Evolutionary conservation across 495 filamentous ascomycete species (phyloP).

Genomic region (Neurospora sp.): DNA sequence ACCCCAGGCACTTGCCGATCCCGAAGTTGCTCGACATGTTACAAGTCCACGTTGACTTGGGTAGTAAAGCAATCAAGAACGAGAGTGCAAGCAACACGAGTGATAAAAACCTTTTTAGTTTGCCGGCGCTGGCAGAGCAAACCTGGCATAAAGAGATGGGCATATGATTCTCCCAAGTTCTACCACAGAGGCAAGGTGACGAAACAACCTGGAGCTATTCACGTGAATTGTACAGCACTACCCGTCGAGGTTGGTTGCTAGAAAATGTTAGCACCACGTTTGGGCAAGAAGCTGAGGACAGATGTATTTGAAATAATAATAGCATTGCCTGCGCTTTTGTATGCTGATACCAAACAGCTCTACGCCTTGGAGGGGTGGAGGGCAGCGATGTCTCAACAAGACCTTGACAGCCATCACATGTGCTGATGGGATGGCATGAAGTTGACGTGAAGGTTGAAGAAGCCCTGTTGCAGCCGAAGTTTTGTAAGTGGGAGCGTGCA

Average conservation of each 20-base stretch:
- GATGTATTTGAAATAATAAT: neutral
- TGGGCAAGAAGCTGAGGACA: neutral
- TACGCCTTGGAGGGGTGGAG: no score
- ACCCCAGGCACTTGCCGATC: neutral
- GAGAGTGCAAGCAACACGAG: neutral
- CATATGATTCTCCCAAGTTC: neutral
- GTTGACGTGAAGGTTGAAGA: neutral
- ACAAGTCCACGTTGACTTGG: neutral
- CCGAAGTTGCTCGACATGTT: neutral
- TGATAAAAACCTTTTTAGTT: neutral
- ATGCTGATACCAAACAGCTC: neutral
- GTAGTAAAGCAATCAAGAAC: neutral
- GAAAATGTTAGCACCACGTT: neutral
- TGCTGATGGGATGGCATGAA: neutral
- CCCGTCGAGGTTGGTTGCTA: neutral
- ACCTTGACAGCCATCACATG: no score
- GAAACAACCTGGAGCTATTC: neutral
- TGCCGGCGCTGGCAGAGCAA: neutral
- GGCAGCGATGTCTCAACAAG: no score
- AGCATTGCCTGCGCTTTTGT: neutral
- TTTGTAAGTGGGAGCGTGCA: neutral
- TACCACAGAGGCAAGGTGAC: neutral
- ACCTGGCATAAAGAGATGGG: neutral
- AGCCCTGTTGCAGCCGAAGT: neutral
- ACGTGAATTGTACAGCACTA: neutral